These are phyloP conservation scores for Ottelia alismoides DNA, from an alignment of 106 monocot species.

Conservation along the genomic window DNA sequence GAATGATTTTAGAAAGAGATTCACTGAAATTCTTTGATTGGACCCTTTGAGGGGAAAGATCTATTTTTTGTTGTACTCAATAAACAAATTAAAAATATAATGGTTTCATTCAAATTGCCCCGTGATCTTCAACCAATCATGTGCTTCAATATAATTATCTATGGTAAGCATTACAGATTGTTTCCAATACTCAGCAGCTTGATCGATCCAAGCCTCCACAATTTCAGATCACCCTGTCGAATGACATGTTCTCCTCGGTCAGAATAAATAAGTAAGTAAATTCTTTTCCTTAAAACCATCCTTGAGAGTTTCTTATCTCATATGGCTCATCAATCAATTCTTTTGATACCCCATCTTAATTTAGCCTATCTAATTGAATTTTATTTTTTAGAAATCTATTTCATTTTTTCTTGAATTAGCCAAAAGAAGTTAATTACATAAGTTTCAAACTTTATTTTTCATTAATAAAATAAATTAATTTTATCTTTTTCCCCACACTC, in stretches of 20 bases:
- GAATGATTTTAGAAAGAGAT: background rate
- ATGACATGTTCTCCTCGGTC: constrained; percentile 5
- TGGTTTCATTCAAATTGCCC: background rate
- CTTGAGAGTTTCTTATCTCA: constrained; percentile 7
- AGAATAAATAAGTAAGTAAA: constrained; percentile 4
- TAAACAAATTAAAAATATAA: background rate
- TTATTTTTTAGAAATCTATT: constrained; percentile 3
- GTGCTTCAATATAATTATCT: constrained; percentile 5
- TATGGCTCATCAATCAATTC: constrained; percentile 4
- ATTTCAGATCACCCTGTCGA: constrained; percentile 9
- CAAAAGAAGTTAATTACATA: background rate
- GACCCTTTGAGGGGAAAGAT: background rate
- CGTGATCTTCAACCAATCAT: background rate
- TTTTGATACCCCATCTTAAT: background rate
- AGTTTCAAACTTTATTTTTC: background rate
- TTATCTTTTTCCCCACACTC: background rate
- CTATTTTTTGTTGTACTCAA: background rate
- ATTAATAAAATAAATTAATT: background rate
- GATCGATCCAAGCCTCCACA: constrained; percentile 4
- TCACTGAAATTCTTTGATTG: background rate
- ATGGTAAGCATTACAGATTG: constrained; percentile 2
- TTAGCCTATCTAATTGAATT: constrained; percentile 7
- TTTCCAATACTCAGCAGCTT: constrained; percentile 9
- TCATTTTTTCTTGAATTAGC: background rate
- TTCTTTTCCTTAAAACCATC: constrained; percentile 3